Base-by-base conservation (phyloP, 2,329 filamentous ascomycete species). In the Hypoxylon sp. region DNA sequence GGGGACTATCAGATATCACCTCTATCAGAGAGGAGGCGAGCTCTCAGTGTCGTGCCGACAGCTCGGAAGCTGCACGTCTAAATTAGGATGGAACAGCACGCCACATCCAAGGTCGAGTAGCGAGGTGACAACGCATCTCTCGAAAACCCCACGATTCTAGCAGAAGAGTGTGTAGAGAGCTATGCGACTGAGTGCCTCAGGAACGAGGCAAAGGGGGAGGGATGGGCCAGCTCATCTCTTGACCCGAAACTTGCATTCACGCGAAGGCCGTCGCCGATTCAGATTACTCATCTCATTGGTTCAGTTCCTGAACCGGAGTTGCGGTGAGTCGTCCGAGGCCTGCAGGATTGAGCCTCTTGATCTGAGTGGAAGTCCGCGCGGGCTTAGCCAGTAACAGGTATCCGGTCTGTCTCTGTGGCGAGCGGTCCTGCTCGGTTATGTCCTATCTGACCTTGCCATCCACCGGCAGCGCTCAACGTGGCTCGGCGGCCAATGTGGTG, bases 241-340 rank as follows among this genome's bases (percentile, higher is more conserved):
- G 38, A 4, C 40, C 61, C 61, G 52, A 64, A 62, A 57, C 61
- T 23, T 52, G 58, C 58, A 62, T 59, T 38, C 42, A 20, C 27
- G 42, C 40, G 15, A 56, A 29, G 48, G 37, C 27, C 35, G 10
- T 50, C 33, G 23, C 46, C 48, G 35, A 38, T 21, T 29, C 24
- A n/a, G 27, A 45, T 35, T 45, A 29, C 20, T 51, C 27, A 38
- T 29, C 38, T 51, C 40, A 61, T 61, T 63, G 55, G 58, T 24
- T 46, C n/a, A 23, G 13, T 43, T 23, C 37, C 26, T 35, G 18
- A 45, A 33, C 47, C 51, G 43, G 54, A 61, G 33, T 55, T 61
- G 55, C 58, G 55, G 51, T 61, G 55, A 61, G 58, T 51, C 45
- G 43, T 54, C 35, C 31, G 23, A 57, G 60, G 60, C 49, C n/a